Evolutionary conservation across 2,329 filamentous ascomycete species (phyloP).

Genomic region (Capronia americana): DNA sequence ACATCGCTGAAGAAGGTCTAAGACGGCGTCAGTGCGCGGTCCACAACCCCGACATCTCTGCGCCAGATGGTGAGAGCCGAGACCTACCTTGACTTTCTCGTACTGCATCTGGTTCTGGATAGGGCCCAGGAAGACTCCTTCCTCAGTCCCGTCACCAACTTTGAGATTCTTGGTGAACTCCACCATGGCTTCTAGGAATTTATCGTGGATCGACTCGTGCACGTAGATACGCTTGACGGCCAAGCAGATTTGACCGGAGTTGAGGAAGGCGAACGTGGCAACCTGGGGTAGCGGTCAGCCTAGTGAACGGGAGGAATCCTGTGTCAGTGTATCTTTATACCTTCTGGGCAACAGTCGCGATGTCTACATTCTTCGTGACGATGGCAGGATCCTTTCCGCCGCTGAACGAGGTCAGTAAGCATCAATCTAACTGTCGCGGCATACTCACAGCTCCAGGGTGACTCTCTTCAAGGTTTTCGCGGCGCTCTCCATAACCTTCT

Average conservation of each 20-base stretch:
- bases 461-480: conserved; percentile 65
- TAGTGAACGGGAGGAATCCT: neutral
- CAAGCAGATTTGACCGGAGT: conserved; percentile 65
- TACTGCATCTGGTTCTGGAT: conserved; percentile 72
- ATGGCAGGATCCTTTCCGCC: conserved; percentile 69
- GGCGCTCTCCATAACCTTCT: conserved; percentile 65
- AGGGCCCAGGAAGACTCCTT: conserved; percentile 63
- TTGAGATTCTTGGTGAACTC: conserved; percentile 45
- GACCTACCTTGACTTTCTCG: conserved; percentile 59
- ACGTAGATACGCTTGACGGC: conserved; percentile 64
- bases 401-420: conserved; percentile 29
- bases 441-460: conserved; percentile 62
- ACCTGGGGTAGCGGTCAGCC: conserved; percentile 23
- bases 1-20: conserved; percentile 62
- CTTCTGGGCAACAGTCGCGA: conserved; percentile 57
- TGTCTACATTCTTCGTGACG: conserved; percentile 63
- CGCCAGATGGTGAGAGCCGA: neutral
- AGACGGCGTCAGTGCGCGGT: neutral
- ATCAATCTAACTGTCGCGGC: neutral
- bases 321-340: conserved; percentile 28
- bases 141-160: conserved; percentile 46
- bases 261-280: conserved; percentile 62
- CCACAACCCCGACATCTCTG: neutral
- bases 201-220: conserved; percentile 60
- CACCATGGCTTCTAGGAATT: conserved; percentile 57